A percentile compares a stretch with the other conserved stretches of the same genome.
Conservation (phyloP, 192 early-diverging fungal species). For the Tieghemiomyces parasiticus region DNA sequence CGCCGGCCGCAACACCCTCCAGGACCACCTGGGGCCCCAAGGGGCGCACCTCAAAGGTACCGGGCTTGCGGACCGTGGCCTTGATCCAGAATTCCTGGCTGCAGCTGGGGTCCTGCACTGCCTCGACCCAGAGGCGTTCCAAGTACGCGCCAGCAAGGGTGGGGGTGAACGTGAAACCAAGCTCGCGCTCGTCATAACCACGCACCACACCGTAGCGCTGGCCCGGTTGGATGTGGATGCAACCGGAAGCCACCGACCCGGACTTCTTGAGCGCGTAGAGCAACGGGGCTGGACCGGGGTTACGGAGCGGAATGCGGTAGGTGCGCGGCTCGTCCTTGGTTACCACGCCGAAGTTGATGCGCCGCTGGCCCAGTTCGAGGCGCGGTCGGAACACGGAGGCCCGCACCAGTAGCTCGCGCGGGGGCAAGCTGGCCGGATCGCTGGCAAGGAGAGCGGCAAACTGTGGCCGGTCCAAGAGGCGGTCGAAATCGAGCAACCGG, state of each 20-base stretch:
- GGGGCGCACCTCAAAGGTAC: slow-evolving; percentile 67
- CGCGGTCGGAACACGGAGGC: slow-evolving; percentile 67
- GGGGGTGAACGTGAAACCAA: slow-evolving; percentile 87
- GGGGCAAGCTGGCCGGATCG: slow-evolving; percentile 34
- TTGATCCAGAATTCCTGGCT: slow-evolving; percentile 71
- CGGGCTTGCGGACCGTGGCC: slow-evolving; percentile 75
- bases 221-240: slow-evolving; percentile 29
- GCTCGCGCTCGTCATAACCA: slow-evolving; percentile 77
- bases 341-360: slow-evolving; percentile 91
- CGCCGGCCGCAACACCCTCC: background rate
- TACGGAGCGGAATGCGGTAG: slow-evolving; percentile 78
- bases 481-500: slow-evolving; percentile 72
- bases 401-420: slow-evolving; percentile 82
- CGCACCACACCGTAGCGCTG: slow-evolving; percentile 78
- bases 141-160: slow-evolving; percentile 74
- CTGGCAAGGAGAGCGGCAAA: slow-evolving; percentile 54
- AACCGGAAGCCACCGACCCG: slow-evolving; percentile 85
- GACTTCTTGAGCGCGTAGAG: slow-evolving; percentile 89
- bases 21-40: background rate
- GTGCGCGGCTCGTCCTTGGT: slow-evolving; percentile 69
- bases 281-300: slow-evolving; percentile 76
- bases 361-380: slow-evolving; percentile 90
- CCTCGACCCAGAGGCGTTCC: slow-evolving; percentile 76
- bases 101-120: slow-evolving; percentile 72
- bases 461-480: slow-evolving; percentile 62